Percentiles rank a stretch among this genome's conserved stretches.
phyloP scores from a whole-genome alignment of 2,329 filamentous ascomycete genomes.

The Rhynchosporium agropyri region DNA sequence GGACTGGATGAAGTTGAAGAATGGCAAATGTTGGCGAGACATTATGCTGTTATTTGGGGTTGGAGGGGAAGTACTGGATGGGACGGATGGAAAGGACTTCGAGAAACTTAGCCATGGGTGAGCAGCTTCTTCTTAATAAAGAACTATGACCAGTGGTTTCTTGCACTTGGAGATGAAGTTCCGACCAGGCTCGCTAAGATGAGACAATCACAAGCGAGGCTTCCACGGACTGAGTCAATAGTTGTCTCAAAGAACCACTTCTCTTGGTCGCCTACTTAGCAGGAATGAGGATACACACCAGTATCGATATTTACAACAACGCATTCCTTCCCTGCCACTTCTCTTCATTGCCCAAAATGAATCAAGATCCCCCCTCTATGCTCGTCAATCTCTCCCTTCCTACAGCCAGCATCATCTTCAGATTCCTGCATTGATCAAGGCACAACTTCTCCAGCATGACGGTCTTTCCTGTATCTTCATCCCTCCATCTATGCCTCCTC shows the following conservation, averaged over 20 bases:
- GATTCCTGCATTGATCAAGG: not conserved
- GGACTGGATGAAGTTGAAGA: conserved; percentile 96
- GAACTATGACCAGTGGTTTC: no score
- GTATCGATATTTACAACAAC: conserved; percentile 2
- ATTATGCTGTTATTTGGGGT: conserved; percentile 91
- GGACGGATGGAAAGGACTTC: conserved; percentile 24
- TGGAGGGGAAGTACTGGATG: conserved; percentile 53
- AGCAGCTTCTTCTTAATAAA: no score
- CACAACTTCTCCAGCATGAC: not conserved
- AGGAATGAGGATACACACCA: not conserved
- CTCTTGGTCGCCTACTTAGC: conserved; percentile 2
- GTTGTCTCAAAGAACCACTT: conserved; percentile 9
- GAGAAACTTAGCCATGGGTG: not conserved
- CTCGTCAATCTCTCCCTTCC: not conserved
- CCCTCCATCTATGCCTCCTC: not conserved
- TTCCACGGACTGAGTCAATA: conserved; percentile 3
- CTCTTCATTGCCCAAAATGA: not conserved
- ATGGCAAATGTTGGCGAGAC: conserved; percentile 81
- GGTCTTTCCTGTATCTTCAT: not conserved
- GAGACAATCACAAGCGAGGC: not conserved
- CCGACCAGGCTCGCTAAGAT: no score
- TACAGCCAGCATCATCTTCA: not conserved
- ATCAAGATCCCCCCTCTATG: not conserved
- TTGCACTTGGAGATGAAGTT: no score
- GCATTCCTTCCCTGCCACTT: conserved; percentile 8